Evolutionary conservation across 75 land plant species (phyloP).

Genomic region (Cunninghamia lanceolata): DNA sequence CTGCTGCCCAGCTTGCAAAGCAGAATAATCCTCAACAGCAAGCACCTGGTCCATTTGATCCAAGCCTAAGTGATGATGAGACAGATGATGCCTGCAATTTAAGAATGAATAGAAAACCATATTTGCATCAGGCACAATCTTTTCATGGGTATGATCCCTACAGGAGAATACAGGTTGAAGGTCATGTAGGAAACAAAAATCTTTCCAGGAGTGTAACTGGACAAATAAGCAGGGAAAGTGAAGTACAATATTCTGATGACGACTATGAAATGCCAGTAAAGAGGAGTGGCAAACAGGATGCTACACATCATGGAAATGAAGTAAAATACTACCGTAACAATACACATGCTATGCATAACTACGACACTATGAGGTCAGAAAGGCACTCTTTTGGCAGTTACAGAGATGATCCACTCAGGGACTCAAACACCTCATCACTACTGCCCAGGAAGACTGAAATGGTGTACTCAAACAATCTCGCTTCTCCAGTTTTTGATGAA

Average conservation of each 20-base stretch:
- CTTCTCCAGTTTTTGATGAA: constrained; percentile 57
- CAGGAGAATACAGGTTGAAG: background rate
- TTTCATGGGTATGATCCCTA: constrained; percentile 4
- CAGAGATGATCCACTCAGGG: background rate
- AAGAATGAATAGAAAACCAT: background rate
- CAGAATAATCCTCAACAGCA: constrained; percentile 14
- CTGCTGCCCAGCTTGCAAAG: constrained; percentile 62
- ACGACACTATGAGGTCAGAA: constrained; percentile 6
- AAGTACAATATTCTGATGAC: background rate
- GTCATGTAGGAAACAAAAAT: background rate
- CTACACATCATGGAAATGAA: background rate
- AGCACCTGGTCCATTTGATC: background rate
- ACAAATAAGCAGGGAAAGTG: background rate
- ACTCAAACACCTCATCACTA: constrained; percentile 28
- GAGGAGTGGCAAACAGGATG: background rate
- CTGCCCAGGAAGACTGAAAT: constrained; percentile 7
- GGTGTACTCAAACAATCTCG: constrained; percentile 3
- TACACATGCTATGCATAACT: background rate
- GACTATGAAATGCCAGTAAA: background rate
- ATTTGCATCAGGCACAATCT: background rate
- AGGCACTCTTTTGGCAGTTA: constrained; percentile 1
- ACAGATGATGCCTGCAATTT: background rate
- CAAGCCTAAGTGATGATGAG: constrained; percentile 10
- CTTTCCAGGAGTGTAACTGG: constrained; percentile 1
- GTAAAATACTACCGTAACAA: constrained; percentile 5